Evolutionary conservation across 352 stramenopile species (phyloP).

Genomic region (Peronospora belbahrii): DNA sequence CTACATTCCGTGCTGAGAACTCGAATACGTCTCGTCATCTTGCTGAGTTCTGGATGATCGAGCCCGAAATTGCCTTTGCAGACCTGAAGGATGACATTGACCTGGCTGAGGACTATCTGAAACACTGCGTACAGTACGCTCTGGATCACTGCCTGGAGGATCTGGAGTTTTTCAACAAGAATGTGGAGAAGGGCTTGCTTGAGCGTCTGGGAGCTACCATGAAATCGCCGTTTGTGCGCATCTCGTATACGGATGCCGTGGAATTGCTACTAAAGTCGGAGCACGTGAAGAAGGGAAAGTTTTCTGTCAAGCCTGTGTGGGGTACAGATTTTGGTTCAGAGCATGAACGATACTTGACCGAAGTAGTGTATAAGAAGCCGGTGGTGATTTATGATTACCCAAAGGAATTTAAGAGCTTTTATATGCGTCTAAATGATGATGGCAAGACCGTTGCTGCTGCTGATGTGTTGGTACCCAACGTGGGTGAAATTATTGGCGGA

Average conservation of each 20-base stretch:
- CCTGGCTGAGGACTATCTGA: constrained; percentile 94
- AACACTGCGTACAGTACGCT: constrained; percentile 91
- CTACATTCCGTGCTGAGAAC: constrained; percentile 99
- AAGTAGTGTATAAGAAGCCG: constrained; percentile 81
- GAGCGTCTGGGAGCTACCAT: constrained; percentile 48
- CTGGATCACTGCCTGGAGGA: constrained; percentile 90
- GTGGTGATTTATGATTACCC: constrained; percentile 99
- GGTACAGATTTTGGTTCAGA: constrained; percentile 96
- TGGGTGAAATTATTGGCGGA: constrained; percentile 96
- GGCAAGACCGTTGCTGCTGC: constrained; percentile 95
- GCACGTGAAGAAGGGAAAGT: constrained; percentile 82
- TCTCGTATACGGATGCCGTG: constrained; percentile 95
- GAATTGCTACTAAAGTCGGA: constrained; percentile 81
- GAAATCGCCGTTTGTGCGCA: constrained; percentile 51
- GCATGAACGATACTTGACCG: constrained; percentile 94
- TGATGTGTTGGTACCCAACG: constrained; percentile 95
- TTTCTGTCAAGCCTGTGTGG: constrained; percentile 87
- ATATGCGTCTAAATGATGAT: constrained; percentile 98
- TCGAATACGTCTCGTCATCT: constrained; percentile 96
- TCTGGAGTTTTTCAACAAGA: constrained; percentile 92
- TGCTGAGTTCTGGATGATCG: constrained; percentile 98
- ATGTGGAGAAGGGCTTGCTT: constrained; percentile 84
- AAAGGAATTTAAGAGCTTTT: constrained; percentile 98
- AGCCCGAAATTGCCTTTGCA: constrained; percentile 89
- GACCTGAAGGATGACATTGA: constrained; percentile 91